Evolutionary conservation across 495 filamentous ascomycete species (phyloP), one percentile per base, ranked within the genome.

Genomic region (Alectoria sarmentosa): DNA sequence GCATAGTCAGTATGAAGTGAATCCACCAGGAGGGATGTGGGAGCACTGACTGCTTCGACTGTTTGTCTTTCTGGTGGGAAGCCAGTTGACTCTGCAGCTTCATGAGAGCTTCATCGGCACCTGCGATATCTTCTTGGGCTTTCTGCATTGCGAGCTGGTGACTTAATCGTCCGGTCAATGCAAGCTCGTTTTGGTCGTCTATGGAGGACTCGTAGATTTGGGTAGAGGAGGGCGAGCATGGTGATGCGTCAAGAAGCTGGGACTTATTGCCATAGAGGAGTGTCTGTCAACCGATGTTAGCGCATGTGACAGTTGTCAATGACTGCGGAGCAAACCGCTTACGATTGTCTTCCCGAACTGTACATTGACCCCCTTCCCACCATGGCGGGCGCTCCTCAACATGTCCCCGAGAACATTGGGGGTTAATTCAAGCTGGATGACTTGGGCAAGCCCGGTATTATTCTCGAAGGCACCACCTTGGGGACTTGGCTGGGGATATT

Each of bases 331-430:
- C 14, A 48, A 41, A 63, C 60, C 66, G 77, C 83, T 79, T 81
- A 87, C 84, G 4, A 83, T 80, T 69, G 69, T 74, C 69, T 73
- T 77, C 52, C 83, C 84, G 69, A 87, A 73, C 6, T 78, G 81
- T 75, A 87, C 76, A 74, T 83, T 77, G 44, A 86, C 72, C 56
- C 81, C 82, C 64, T 85, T 81, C 38, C 86, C 83, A 72, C 84
- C 85, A 70, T 81, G 78, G 49, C 84, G 81, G 28, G 89, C 81
- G 68, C 80, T 84, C 67, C 83, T 80, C 64, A 91, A 86, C 74
- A 92, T 83, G 38, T 90, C 84, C 69, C 89, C 84, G 65, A 91
- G 82, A 39, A 86, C 80, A 63, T 75, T 81, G 73, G 89, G 82
- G 66, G 79, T 82, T 64, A 92, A 74, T 34, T 82, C 83, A 64